phyloP scores from a whole-genome alignment of 805 yeast genomes.

The Lachancea cidri region DNA sequence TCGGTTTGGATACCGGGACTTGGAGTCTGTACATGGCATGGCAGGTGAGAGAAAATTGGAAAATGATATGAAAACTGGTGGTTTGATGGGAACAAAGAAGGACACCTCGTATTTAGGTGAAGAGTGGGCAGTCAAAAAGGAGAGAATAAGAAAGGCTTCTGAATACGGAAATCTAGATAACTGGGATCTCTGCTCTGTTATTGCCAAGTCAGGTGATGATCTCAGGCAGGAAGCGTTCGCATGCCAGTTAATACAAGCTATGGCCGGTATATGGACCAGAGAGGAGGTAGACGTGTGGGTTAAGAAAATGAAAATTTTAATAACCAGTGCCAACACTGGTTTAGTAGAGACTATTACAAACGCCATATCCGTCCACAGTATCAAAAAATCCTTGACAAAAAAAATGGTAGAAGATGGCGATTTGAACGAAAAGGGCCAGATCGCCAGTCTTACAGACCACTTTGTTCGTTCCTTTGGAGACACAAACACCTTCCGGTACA shows the following conservation, averaged over 20 bases:
- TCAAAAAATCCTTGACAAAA: conserved; percentile 85
- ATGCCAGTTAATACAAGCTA: conserved; percentile 84
- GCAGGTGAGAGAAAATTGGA: conserved; percentile 91
- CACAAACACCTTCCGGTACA: conserved; percentile 47
- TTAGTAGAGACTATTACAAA: conserved; percentile 94
- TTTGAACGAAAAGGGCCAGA: conserved; percentile 54
- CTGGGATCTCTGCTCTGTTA: conserved; percentile 95
- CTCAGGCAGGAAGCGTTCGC: conserved; percentile 97
- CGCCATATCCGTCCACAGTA: conserved; percentile 89
- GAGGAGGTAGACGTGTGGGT: conserved; percentile 79
- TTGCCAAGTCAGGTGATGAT: conserved; percentile 95
- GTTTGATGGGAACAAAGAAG: conserved; percentile 42
- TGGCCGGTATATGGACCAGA: conserved; percentile 77
- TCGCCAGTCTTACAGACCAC: conserved; percentile 74
- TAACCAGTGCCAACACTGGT: conserved; percentile 88
- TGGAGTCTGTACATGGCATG: conserved; percentile 52
- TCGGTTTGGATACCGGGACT: conserved; percentile 48
- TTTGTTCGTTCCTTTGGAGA: conserved; percentile 73
- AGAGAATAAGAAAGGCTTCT: conserved; percentile 72
- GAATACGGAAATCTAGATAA: conserved; percentile 79
- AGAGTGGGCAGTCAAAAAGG: conserved; percentile 84
- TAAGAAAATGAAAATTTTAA: conserved; percentile 83
- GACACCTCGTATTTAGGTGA: conserved; percentile 67
- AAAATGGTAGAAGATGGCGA: conserved; percentile 61
- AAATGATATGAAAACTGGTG: conserved; percentile 85